Conservation (phyloP, 768 basidiomycete genomes). For the Lactifluus piperatus region DNA sequence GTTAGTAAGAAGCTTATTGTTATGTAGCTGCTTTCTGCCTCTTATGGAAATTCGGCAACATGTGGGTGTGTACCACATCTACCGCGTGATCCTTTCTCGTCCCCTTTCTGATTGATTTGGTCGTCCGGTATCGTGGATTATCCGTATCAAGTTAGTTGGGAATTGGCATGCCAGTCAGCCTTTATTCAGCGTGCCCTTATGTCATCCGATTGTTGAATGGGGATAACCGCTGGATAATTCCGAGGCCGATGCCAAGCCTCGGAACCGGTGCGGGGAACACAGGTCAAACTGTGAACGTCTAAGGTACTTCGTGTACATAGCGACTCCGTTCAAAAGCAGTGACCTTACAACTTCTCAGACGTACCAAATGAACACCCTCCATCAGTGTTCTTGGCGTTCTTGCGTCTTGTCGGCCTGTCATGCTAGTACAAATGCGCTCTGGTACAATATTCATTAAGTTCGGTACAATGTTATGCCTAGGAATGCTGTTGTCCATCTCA, state of each 20-base stretch:
- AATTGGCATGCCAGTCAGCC: no score
- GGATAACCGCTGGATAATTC: no score
- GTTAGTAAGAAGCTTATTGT: no score
- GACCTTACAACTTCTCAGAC: neutral
- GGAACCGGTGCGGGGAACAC: neutral
- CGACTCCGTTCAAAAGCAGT: neutral
- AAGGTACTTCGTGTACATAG: neutral
- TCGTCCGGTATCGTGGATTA: no score
- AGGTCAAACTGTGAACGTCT: neutral
- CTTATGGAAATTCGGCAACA: no score
- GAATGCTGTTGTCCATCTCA: neutral
- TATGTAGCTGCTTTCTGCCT: no score
- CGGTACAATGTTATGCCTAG: neutral
- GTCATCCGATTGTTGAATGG: no score
- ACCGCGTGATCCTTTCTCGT: neutral
- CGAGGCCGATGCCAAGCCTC: no score
- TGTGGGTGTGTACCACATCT: no score
- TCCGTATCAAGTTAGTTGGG: no score
- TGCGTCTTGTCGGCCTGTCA: neutral
- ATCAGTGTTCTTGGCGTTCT: neutral
- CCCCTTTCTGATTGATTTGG: no score
- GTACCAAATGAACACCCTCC: neutral
- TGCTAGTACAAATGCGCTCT: neutral
- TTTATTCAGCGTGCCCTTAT: no score
- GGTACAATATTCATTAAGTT: neutral